phyloP scores from a whole-genome alignment of 169 alveolate species.

The Sarcocystis neurona region DNA sequence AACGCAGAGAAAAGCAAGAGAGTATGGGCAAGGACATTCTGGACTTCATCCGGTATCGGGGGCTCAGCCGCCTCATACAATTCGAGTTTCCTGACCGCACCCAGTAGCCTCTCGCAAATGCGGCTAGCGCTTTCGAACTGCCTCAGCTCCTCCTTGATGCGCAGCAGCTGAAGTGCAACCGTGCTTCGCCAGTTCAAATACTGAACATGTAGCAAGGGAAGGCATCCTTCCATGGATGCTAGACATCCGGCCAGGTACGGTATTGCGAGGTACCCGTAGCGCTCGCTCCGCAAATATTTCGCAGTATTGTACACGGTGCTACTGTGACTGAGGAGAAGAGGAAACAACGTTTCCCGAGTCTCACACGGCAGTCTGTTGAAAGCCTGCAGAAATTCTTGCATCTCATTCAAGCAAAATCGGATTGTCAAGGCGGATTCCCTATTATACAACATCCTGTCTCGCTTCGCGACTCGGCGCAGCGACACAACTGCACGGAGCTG shows the following conservation, averaged over 20 bases:
- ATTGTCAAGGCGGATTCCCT: not conserved
- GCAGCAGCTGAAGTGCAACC: not conserved
- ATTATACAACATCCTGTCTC: not conserved
- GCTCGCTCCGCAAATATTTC: not conserved
- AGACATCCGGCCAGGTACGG: conserved; percentile 7
- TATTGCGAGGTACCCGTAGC: not conserved
- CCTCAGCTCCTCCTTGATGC: not conserved
- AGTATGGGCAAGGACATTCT: not conserved
- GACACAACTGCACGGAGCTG: not conserved
- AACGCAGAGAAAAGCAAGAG: conserved; percentile 11
- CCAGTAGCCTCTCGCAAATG: not conserved
- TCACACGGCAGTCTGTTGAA: not conserved
- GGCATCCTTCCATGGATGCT: not conserved
- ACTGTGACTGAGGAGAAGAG: not conserved
- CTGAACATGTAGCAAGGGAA: not conserved
- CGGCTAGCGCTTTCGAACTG: conserved; percentile 7
- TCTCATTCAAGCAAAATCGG: not conserved
- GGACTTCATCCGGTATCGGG: conserved; percentile 14
- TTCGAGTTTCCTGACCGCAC: not conserved
- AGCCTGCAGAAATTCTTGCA: not conserved
- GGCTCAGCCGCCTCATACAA: not conserved
- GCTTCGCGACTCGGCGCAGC: not conserved
- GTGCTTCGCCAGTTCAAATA: conserved; percentile 9
- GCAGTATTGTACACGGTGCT: not conserved
- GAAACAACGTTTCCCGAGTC: not conserved